Evolutionary conservation across 2,329 filamentous ascomycete species (phyloP).

Genomic region (Sclerotinia glacialis): DNA sequence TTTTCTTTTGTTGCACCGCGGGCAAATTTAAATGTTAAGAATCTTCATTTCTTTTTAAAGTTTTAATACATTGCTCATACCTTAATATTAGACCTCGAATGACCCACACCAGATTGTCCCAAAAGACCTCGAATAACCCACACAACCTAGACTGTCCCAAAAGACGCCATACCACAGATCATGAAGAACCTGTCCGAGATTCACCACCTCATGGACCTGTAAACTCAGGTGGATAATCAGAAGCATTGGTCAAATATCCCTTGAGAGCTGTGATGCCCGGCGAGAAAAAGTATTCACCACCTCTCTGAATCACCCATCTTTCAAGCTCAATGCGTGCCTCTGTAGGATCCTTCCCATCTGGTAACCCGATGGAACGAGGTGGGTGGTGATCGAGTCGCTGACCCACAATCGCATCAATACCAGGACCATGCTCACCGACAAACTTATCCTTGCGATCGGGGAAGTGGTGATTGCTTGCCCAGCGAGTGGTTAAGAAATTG

Average conservation of each 20-base stretch:
- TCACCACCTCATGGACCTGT: neutral
- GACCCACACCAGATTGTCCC: neutral
- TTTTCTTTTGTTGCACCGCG: neutral
- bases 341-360: constrained; percentile 28
- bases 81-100: neutral
- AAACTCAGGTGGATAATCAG: constrained; percentile 7
- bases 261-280: constrained; percentile 42
- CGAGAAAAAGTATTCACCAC: constrained; percentile 49
- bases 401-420: constrained; percentile 43
- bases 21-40: neutral
- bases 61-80: neutral
- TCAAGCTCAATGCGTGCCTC: constrained; percentile 31
- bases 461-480: constrained; percentile 35
- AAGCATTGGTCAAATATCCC: constrained; percentile 7
- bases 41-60: neutral
- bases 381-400: constrained; percentile 30
- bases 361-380: constrained; percentile 32
- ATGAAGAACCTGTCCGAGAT: too few species aligned
- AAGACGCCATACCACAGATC: neutral
- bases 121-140: neutral
- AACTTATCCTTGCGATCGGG: constrained; percentile 22
- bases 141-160: neutral
- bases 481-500: constrained; percentile 22
- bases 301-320: constrained; percentile 44
- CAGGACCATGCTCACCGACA: constrained; percentile 30